Conservation (phyloP, 257 asterid species). For the Nicotiana paniculata region DNA sequence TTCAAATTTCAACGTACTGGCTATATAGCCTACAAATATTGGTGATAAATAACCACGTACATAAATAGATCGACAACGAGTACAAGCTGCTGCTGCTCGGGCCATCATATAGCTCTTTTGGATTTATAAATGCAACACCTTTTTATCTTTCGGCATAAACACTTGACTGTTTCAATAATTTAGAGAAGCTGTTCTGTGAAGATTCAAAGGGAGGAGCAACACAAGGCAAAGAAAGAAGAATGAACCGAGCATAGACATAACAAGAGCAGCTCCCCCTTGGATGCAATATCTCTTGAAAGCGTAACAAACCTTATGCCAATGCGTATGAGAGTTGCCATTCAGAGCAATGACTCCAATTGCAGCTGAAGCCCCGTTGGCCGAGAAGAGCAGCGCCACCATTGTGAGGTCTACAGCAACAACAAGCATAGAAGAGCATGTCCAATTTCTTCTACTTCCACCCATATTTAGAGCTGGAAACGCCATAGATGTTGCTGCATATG, state of each 20-base stretch:
- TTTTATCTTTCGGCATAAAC: neutral
- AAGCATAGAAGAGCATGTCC: neutral
- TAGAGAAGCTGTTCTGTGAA: neutral
- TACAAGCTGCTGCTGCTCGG: neutral
- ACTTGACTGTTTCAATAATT: neutral
- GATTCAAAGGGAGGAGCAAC: conserved; percentile 1
- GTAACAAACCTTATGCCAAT: conserved; percentile 25
- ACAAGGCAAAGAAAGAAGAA: conserved; percentile 5
- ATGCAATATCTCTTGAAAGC: conserved; percentile 16
- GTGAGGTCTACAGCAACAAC: conserved; percentile 2
- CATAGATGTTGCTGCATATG: conserved; percentile 20
- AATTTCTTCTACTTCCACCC: neutral
- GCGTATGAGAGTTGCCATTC: conserved; percentile 17
- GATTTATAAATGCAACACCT: neutral
- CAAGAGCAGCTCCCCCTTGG: conserved; percentile 14
- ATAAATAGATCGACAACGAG: neutral
- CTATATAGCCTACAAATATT: neutral
- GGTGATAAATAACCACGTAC: neutral
- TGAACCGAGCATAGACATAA: conserved; percentile 11
- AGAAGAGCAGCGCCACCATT: conserved; percentile 24
- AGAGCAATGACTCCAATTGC: conserved; percentile 22
- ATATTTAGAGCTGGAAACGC: neutral
- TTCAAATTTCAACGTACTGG: neutral
- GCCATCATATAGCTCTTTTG: neutral
- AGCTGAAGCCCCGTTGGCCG: conserved; percentile 19